phyloP scores from a whole-genome alignment of 257 asterid species.

The Salvia hispanica region DNA sequence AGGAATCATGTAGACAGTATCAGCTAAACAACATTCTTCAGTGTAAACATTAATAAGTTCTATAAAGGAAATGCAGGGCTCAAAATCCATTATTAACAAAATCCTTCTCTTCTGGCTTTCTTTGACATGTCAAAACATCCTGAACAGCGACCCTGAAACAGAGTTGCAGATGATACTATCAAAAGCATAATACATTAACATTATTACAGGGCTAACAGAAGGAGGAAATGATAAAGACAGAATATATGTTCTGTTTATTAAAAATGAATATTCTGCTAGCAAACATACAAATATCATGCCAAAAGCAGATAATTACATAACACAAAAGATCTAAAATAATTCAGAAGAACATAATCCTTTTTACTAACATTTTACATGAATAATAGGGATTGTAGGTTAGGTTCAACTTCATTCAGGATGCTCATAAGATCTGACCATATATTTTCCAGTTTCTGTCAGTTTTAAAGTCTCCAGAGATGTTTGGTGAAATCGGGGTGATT shows the following conservation, averaged over 20 bases:
- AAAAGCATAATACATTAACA: slow-evolving; percentile 10
- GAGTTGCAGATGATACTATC: slow-evolving; percentile 6
- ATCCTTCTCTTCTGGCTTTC: slow-evolving; percentile 19
- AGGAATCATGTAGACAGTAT: slow-evolving; percentile 2
- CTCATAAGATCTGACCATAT: slow-evolving; percentile 24
- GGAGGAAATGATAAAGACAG: slow-evolving; percentile 6
- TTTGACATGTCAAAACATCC: slow-evolving; percentile 26
- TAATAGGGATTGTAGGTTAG: too few species aligned
- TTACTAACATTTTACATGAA: not conserved
- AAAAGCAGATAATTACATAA: slow-evolving; percentile 2
- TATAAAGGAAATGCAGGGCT: slow-evolving; percentile 17
- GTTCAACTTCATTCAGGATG: not conserved
- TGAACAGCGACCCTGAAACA: slow-evolving; percentile 19
- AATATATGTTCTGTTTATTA: not conserved
- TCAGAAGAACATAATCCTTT: not conserved
- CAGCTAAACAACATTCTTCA: slow-evolving; percentile 16
- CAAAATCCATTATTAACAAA: slow-evolving; percentile 3
- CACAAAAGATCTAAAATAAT: not conserved
- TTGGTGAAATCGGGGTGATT: slow-evolving; percentile 91
- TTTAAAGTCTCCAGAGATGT: slow-evolving; percentile 60
- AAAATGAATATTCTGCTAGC: not conserved
- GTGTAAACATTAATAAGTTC: not conserved
- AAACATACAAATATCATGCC: slow-evolving; percentile 9
- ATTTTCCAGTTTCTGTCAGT: slow-evolving; percentile 64
- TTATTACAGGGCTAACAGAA: slow-evolving; percentile 1